Conservation (phyloP, 192 early-diverging fungal genomes). For the Podila verticillata region DNA sequence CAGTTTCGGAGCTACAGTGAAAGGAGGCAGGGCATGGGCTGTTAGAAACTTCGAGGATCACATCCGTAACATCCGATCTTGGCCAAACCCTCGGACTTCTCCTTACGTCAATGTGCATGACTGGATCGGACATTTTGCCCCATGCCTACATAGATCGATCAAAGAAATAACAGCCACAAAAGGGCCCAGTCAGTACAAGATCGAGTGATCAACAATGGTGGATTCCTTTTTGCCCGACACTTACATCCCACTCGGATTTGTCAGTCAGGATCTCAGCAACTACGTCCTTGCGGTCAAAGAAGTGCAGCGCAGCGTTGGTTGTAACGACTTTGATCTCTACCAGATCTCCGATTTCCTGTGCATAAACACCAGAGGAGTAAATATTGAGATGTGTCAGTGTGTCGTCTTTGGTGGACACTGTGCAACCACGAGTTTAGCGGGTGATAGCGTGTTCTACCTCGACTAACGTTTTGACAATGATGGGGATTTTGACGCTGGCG, state of each 20-base stretch:
- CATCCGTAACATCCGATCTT: not conserved
- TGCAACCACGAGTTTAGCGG: no score
- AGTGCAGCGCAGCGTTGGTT: conserved; percentile 86
- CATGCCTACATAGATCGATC: conserved; percentile 62
- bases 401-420: no score
- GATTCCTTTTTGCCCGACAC: not conserved
- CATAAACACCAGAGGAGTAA: not conserved
- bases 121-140: conserved; percentile 87
- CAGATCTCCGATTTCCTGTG: conserved; percentile 42
- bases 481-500: conserved; percentile 88
- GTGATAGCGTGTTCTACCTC: conserved; percentile 28
- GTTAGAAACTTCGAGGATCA: not conserved
- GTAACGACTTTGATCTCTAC: conserved; percentile 83
- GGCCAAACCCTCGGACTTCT: not conserved
- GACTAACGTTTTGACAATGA: conserved; percentile 65
- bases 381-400: no score
- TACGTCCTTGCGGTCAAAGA: conserved; percentile 69
- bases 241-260: conserved; percentile 87
- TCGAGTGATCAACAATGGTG: not conserved
- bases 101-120: conserved; percentile 90
- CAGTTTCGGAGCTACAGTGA: conserved; percentile 84
- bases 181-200: not conserved
- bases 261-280: conserved; percentile 75
- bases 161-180: not conserved
- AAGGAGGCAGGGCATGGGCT: not conserved